Conservation (phyloP, 106 monocot species). For the Iris macrosiphon region DNA sequence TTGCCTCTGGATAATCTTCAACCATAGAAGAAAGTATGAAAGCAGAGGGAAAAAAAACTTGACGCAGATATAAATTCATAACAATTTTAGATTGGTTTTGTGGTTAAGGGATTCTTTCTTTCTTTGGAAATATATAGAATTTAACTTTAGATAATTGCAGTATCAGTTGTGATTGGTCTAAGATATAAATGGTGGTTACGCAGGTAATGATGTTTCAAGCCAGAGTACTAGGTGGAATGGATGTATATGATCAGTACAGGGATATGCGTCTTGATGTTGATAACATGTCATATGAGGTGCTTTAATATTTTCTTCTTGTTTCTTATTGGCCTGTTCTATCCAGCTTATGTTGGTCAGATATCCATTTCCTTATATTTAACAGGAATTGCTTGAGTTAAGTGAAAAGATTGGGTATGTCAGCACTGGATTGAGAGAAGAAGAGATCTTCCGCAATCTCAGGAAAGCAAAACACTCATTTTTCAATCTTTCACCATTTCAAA, state of each 20-base stretch:
- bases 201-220: constrained; percentile 85
- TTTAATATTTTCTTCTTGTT: not conserved
- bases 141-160: too few relatives aligned
- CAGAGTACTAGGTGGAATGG: constrained; percentile 58
- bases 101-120: too few relatives aligned
- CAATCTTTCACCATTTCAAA: constrained; percentile 28
- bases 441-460: constrained; percentile 47
- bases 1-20: too few relatives aligned
- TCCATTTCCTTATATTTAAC: not conserved
- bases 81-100: too few relatives aligned
- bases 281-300: constrained; percentile 90
- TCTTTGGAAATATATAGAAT: too few relatives aligned
- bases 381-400: constrained; percentile 88
- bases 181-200: not conserved
- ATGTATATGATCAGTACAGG: constrained; percentile 55
- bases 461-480: constrained; percentile 48
- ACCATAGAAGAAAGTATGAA: too few relatives aligned
- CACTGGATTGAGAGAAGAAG: constrained; percentile 91
- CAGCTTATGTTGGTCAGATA: not conserved
- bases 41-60: too few relatives aligned
- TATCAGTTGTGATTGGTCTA: too few relatives aligned
- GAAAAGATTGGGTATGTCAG: constrained; percentile 90
- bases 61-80: too few relatives aligned
- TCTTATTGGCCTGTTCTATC: not conserved
- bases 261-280: constrained; percentile 95